A percentile compares a stretch with the other conserved stretches of the same genome.
phyloP scores from a whole-genome alignment of 371 early-diverging fungal species.

The Mucor velutinosus region DNA sequence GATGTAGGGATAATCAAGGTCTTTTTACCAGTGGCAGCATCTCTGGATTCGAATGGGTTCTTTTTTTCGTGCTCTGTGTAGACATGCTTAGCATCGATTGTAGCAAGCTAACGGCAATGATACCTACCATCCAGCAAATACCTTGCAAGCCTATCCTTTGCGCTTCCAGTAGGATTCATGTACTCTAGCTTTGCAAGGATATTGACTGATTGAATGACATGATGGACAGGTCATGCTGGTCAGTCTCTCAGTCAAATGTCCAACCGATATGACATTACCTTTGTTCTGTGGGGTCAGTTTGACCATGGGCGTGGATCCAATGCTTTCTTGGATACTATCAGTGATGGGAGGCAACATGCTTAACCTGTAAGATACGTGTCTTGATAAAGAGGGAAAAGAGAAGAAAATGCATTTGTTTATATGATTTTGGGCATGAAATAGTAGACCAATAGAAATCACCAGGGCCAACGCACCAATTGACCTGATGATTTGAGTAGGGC shows the following conservation, averaged over 20 bases:
- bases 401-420: background rate
- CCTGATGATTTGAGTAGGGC: constrained; percentile 1
- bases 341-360: constrained; percentile 42
- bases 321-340: constrained; percentile 23
- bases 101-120: background rate
- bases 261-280: constrained; percentile 13
- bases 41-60: constrained; percentile 13
- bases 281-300: constrained; percentile 22
- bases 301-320: constrained; percentile 50
- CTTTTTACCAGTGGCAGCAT: constrained; percentile 30
- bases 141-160: constrained; percentile 79
- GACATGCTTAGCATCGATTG: background rate
- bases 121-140: constrained; percentile 47
- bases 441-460: constrained; percentile 1
- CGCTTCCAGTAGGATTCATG: constrained; percentile 72
- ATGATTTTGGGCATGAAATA: constrained; percentile 2
- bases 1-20: constrained; percentile 74
- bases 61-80: constrained; percentile 17
- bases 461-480: constrained; percentile 5
- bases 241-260: background rate
- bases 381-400: background rate
- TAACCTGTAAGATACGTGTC: background rate
- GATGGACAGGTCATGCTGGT: background rate
- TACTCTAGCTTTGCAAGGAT: constrained; percentile 76
- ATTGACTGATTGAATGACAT: constrained; percentile 38